Base-by-base conservation (phyloP, 805 yeast genomes). In the Hanseniaspora pseudoguilliermondii region DNA sequence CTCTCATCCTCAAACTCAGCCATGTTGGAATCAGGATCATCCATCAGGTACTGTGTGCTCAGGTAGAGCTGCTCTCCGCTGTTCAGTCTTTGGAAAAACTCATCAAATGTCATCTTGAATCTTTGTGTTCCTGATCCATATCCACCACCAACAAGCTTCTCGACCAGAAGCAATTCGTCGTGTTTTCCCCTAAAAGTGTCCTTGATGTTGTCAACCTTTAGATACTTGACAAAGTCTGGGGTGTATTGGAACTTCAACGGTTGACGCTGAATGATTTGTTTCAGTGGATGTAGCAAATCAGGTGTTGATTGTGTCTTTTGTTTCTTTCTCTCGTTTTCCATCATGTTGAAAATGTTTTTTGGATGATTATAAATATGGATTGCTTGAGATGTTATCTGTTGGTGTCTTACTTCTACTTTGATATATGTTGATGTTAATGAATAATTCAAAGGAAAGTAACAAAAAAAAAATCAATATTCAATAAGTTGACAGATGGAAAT, bases 11-110 rank as follows among this genome's bases (percentile, higher is more conserved):
- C 55, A 7, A 62, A 66, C 9, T 62, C 64, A 15, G 60, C 64
- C 7, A 60, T 62, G 9, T 51, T 57, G 2, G 58, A 65, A 20
- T 67, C 71, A 5, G 67, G 67, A 29, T 70, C 75, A 57, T 76
- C 76, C 49, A 76, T 82, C 2, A 60, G 69, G 62, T 84, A 84
- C 60, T 84, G 90, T 0, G 90, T 84, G 0, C 90, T 84, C 64
- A 84, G 69, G 60, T 84, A 84, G 57, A 76, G 72, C 9, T 46
- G 47, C 18, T 56, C 58, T 0, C 71, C 66, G 32, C 67, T 73
- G 18, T 77, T 78, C 29, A 82, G 61, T 58, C 67, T 70, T 0
- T 66, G 63, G 53, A 82, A 65, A 48, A 84, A 73, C 20, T 80
- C 79, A 0, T 63, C 62, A 58, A 84, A 72, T 2, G 69, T 65